Conservation (phyloP, 352 stramenopile species). For the Pythium aphanidermatum region DNA sequence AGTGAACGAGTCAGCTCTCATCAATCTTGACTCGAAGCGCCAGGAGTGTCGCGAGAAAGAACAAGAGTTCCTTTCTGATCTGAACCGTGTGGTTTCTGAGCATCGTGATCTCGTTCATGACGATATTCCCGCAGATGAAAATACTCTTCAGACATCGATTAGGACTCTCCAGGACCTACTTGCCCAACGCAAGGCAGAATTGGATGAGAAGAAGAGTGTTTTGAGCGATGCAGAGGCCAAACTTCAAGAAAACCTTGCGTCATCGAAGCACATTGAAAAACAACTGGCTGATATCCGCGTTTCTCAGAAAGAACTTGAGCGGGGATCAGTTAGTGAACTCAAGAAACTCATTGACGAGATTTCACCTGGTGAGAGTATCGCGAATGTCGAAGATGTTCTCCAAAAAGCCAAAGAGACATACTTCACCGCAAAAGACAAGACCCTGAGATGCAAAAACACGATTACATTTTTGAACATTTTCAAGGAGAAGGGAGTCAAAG, state of each 20-base stretch:
- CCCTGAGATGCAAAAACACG: slow-evolving; percentile 70
- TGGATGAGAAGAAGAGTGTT: slow-evolving; percentile 24
- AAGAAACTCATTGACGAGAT: slow-evolving; percentile 45
- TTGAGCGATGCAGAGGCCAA: slow-evolving; percentile 25
- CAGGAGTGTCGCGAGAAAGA: slow-evolving; percentile 37
- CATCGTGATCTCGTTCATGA: slow-evolving; percentile 25
- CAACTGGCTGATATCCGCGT: slow-evolving; percentile 24
- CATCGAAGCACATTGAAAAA: slow-evolving; percentile 46
- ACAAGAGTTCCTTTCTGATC: slow-evolving; percentile 38
- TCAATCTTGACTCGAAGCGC: slow-evolving; percentile 42
- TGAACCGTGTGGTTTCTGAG: slow-evolving; percentile 28
- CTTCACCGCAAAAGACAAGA: slow-evolving; percentile 80
- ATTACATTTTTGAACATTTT: slow-evolving; percentile 81
- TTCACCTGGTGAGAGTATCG: slow-evolving; percentile 32
- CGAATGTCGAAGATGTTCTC: slow-evolving; percentile 41
- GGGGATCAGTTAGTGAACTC: slow-evolving; percentile 41
- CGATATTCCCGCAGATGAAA: slow-evolving; percentile 25
- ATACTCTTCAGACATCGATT: slow-evolving; percentile 21
- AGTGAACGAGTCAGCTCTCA: slow-evolving; percentile 36
- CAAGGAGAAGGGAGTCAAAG: slow-evolving; percentile 76
- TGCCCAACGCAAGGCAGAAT: slow-evolving; percentile 12
- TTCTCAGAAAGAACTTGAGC: slow-evolving; percentile 52
- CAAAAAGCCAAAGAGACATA: slow-evolving; percentile 53
- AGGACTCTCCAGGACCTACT: slow-evolving; percentile 24
- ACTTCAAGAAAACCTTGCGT: slow-evolving; percentile 46